phyloP scores from a whole-genome alignment of 2,329 filamentous ascomycete genomes.

The Fusarium ramigenum region DNA sequence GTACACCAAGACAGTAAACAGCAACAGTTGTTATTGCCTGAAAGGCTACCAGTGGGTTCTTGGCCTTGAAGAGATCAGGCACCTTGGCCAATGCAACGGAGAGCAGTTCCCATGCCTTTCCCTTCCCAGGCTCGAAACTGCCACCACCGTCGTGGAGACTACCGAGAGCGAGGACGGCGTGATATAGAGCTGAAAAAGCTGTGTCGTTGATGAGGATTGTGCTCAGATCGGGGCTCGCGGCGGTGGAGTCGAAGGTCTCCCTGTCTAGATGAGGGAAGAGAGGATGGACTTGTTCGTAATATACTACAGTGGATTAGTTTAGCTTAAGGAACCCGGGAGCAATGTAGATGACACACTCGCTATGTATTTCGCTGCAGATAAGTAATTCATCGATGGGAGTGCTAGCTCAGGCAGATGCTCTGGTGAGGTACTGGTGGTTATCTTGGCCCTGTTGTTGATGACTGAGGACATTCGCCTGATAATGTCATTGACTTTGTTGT shows the following conservation, averaged over 20 bases:
- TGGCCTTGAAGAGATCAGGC: conserved; percentile 2
- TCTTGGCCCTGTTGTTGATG: conserved; percentile 24
- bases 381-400: background rate
- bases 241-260: conserved; percentile 11
- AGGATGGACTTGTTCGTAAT: conserved; percentile 37
- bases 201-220: background rate
- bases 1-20: conserved; percentile 18
- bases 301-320: background rate
- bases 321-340: too few relatives aligned
- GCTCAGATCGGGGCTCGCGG: background rate
- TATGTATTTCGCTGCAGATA: conserved; percentile 15
- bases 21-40: conserved; percentile 31
- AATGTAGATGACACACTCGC: background rate
- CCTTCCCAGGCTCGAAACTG: conserved; percentile 35
- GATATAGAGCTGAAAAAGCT: conserved; percentile 31
- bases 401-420: background rate
- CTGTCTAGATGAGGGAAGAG: conserved; percentile 31
- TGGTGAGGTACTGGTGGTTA: conserved; percentile 22
- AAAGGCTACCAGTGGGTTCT: conserved; percentile 19
- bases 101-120: conserved; percentile 32
- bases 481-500: conserved; percentile 35
- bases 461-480: conserved; percentile 31
- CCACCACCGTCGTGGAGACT: conserved; percentile 29
- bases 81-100: conserved; percentile 23
- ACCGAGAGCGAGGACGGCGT: conserved; percentile 31